A percentile compares a stretch with the other conserved stretches of the same genome.
Evolutionary conservation across 768 basidiomycete genomes (phyloP).

Genomic region (Suillus tomentosus): DNA sequence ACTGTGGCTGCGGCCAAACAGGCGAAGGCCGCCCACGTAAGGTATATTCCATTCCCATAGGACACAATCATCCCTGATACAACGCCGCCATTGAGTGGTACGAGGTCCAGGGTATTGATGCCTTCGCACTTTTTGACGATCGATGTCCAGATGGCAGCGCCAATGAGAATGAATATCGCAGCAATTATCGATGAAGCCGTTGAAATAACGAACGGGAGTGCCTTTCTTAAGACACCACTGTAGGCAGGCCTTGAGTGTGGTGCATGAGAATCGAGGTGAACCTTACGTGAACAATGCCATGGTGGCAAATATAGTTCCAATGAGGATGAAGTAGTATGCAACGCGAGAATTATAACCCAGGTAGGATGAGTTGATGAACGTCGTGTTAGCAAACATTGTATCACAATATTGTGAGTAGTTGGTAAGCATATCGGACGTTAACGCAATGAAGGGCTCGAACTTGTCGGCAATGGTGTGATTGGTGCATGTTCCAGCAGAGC

Average conservation of each 20-base stretch:
- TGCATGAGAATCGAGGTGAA: constrained; percentile 10
- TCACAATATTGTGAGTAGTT: constrained; percentile 62
- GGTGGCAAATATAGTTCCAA: constrained; percentile 69
- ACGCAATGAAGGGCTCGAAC: constrained; percentile 65
- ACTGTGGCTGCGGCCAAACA: constrained; percentile 63
- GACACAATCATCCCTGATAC: constrained; percentile 66
- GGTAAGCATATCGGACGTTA: constrained; percentile 65
- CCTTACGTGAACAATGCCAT: constrained; percentile 70
- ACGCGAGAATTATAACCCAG: constrained; percentile 64
- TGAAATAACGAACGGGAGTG: constrained; percentile 67
- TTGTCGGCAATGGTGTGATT: constrained; percentile 57
- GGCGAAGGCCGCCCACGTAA: constrained; percentile 77
- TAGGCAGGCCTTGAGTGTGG: constrained; percentile 13
- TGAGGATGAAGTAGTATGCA: constrained; percentile 74
- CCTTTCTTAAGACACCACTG: constrained; percentile 70
- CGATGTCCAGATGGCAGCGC: constrained; percentile 76
- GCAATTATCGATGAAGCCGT: constrained; percentile 62
- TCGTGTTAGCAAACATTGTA: constrained; percentile 51
- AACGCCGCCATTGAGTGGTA: constrained; percentile 27
- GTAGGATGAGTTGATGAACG: constrained; percentile 62
- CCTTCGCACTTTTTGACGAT: constrained; percentile 63
- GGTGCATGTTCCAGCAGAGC: constrained; percentile 61
- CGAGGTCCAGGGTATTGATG: constrained; percentile 56
- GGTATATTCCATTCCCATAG: constrained; percentile 59
- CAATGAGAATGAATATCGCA: constrained; percentile 64